A percentile compares a stretch with the other conserved stretches of the same genome.
Conservation (phyloP, 192 early-diverging fungal species). For the Gryganskiella cystojenkinii region DNA sequence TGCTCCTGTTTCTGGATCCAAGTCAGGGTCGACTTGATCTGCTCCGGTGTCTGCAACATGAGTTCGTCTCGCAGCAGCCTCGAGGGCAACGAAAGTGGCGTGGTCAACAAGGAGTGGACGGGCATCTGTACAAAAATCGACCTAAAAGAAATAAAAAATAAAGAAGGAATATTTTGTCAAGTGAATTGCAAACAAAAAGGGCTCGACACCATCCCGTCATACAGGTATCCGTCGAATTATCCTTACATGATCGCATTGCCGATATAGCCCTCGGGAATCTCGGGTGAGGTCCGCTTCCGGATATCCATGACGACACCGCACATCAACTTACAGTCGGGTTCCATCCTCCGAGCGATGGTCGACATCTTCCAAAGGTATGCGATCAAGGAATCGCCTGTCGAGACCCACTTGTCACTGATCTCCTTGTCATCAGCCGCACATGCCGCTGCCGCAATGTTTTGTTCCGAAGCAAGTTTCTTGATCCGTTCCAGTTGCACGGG, state of each 20-base stretch:
- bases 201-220: too few species aligned
- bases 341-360: slow-evolving; percentile 45
- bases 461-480: slow-evolving; percentile 48
- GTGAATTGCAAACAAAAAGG: too few species aligned
- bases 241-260: slow-evolving; percentile 51
- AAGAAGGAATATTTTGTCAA: too few species aligned
- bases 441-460: slow-evolving; percentile 50
- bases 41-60: slow-evolving; percentile 37
- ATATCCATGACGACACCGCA: slow-evolving; percentile 51
- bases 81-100: slow-evolving; percentile 45
- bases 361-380: slow-evolving; percentile 52
- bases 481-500: slow-evolving; percentile 31
- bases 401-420: slow-evolving; percentile 54
- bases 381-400: slow-evolving; percentile 45
- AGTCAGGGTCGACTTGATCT: slow-evolving; percentile 26
- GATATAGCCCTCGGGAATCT: slow-evolving; percentile 33
- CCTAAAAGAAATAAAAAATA: not conserved
- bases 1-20: slow-evolving; percentile 47
- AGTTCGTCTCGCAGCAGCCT: slow-evolving; percentile 42
- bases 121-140: slow-evolving; percentile 53
- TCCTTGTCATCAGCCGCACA: slow-evolving; percentile 52
- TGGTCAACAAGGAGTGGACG: slow-evolving; percentile 44
- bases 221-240: not conserved
- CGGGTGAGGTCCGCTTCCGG: slow-evolving; percentile 22
- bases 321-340: slow-evolving; percentile 51